phyloP scores from a whole-genome alignment of 495 filamentous ascomycete genomes.

The Penicillium flavigenum region DNA sequence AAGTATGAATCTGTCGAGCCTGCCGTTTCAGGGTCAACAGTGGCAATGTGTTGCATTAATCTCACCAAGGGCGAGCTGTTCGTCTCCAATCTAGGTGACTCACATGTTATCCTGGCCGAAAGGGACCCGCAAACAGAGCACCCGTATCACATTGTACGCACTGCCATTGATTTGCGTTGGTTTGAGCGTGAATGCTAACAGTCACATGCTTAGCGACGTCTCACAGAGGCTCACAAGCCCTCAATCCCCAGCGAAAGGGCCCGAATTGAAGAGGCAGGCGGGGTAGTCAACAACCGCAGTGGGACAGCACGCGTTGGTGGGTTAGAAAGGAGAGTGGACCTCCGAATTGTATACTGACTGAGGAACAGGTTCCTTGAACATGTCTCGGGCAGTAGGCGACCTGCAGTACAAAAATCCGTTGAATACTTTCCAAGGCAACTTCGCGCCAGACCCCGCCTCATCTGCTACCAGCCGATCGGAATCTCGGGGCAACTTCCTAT shows the following conservation, averaged over 20 bases:
- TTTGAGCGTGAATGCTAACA: conserved; percentile 5
- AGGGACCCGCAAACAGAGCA: conserved; percentile 31
- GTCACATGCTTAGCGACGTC: conserved; percentile 29
- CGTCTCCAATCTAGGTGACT: conserved; percentile 44
- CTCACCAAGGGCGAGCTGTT: conserved; percentile 38
- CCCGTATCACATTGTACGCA: conserved; percentile 32
- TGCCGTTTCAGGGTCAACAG: conserved; percentile 39
- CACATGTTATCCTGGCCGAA: conserved; percentile 40
- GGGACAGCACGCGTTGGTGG: conserved; percentile 37
- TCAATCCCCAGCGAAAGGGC: conserved; percentile 30
- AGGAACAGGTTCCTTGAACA: conserved; percentile 37
- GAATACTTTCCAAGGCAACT: conserved; percentile 24
- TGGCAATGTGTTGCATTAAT: conserved; percentile 38
- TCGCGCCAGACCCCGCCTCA: conserved; percentile 17
- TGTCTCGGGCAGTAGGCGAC: conserved; percentile 47
- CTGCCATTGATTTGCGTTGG: not conserved
- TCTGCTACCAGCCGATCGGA: conserved; percentile 22
- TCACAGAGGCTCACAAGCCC: conserved; percentile 41
- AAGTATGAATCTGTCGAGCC: conserved; percentile 27
- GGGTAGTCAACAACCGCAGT: conserved; percentile 26
- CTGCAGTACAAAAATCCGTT: conserved; percentile 46
- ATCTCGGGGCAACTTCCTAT: conserved; percentile 33
- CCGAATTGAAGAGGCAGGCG: conserved; percentile 42
- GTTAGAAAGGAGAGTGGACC: conserved; percentile 6
- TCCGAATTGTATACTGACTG: not conserved